These are phyloP conservation scores for Wickerhamomyces pijperi DNA, from an alignment of 805 yeast genomes.

Conservation along the genomic window DNA sequence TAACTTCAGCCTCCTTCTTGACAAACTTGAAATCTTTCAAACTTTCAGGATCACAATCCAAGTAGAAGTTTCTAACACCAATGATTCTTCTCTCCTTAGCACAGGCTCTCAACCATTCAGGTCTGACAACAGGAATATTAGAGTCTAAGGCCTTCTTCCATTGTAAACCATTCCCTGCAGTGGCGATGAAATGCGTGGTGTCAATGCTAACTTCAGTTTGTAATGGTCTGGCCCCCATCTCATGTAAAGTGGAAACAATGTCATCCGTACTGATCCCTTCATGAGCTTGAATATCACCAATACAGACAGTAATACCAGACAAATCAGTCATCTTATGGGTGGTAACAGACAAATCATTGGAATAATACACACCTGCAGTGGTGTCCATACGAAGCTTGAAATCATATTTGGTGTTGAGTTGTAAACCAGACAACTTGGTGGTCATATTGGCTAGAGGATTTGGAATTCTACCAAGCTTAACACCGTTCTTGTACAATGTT, in stretches of 20 bases:
- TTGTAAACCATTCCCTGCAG: constrained; percentile 61
- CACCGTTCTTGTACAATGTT: constrained; percentile 59
- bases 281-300: constrained; percentile 63
- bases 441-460: constrained; percentile 68
- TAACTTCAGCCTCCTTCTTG: constrained; percentile 9
- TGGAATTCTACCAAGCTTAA: constrained; percentile 73
- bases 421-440: constrained; percentile 83
- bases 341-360: constrained; percentile 55
- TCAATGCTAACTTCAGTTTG: constrained; percentile 71
- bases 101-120: constrained; percentile 96
- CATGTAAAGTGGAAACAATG: constrained; percentile 45
- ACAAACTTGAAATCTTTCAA: constrained; percentile 35
- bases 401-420: constrained; percentile 71
- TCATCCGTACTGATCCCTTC: constrained; percentile 37
- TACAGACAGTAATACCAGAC: constrained; percentile 82
- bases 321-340: constrained; percentile 96
- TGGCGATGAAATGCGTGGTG: constrained; percentile 87
- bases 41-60: constrained; percentile 38
- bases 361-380: constrained; percentile 75
- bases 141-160: constrained; percentile 69
- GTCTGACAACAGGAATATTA: constrained; percentile 89
- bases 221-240: constrained; percentile 77
- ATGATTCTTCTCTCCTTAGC: constrained; percentile 80
- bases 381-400: constrained; percentile 78
- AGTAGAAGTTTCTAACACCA: constrained; percentile 81